Conservation (phyloP, 208 protist genomes). For the Angomonas deanei region DNA sequence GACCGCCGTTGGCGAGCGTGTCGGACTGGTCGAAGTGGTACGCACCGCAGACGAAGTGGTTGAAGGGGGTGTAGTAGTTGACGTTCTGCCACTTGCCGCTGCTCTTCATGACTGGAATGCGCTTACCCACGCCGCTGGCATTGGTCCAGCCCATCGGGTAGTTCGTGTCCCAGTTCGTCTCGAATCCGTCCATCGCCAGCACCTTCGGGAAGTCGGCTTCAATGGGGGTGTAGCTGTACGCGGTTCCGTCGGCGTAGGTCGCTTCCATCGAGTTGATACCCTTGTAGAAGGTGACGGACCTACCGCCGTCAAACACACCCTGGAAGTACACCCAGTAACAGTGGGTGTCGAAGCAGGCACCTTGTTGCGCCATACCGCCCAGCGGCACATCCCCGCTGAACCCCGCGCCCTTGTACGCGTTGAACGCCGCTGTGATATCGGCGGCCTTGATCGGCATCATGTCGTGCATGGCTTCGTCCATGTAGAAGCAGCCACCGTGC, state of each 20-base stretch:
- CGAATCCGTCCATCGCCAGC: slow-evolving; percentile 11
- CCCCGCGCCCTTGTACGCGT: slow-evolving; percentile 12
- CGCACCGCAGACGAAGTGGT: slow-evolving; percentile 51
- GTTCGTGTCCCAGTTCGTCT: slow-evolving; percentile 23
- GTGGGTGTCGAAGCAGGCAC: slow-evolving; percentile 26
- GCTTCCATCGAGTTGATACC: slow-evolving; percentile 6
- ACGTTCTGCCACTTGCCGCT: slow-evolving; percentile 41
- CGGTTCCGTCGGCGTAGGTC: background rate
- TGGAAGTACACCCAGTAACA: slow-evolving; percentile 57
- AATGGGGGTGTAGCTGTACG: slow-evolving; percentile 8
- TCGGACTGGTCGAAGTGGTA: slow-evolving; percentile 53
- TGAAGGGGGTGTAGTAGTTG: slow-evolving; percentile 29
- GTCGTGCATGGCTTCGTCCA: background rate
- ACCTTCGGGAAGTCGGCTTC: background rate
- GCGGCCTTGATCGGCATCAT: slow-evolving; percentile 55
- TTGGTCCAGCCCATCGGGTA: slow-evolving; percentile 36
- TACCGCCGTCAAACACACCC: slow-evolving; percentile 39
- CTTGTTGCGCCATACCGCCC: slow-evolving; percentile 32
- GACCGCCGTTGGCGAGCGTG: background rate
- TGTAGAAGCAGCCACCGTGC: background rate
- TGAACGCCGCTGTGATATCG: slow-evolving; percentile 18
- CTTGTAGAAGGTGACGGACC: slow-evolving; percentile 37
- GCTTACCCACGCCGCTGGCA: slow-evolving; percentile 37
- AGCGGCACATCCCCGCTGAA: slow-evolving; percentile 28
- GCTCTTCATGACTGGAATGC: slow-evolving; percentile 29